phyloP scores from a whole-genome alignment of 2,329 filamentous ascomycete species.

The Fusarium globosum region DNA sequence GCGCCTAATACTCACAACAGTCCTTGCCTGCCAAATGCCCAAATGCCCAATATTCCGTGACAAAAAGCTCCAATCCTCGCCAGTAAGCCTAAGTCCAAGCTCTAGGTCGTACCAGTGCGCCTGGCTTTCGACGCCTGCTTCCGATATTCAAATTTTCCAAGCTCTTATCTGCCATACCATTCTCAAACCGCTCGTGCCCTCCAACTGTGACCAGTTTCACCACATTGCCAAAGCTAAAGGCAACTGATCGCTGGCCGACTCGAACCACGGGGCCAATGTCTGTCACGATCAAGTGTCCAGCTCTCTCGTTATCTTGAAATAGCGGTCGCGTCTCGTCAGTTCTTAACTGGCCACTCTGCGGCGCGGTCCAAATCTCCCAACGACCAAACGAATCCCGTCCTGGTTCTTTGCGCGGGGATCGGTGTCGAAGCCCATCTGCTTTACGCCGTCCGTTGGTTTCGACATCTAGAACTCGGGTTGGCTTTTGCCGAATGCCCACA shows the following conservation, averaged over 20 bases:
- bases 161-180: constrained; percentile 45
- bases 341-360: constrained; percentile 57
- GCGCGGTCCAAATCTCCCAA: constrained; percentile 68
- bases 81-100: constrained; percentile 37
- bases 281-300: constrained; percentile 71
- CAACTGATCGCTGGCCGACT: constrained; percentile 73
- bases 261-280: constrained; percentile 72
- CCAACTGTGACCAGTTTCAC: constrained; percentile 76
- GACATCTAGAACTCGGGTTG: constrained; percentile 27
- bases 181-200: constrained; percentile 71
- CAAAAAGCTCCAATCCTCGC: background rate
- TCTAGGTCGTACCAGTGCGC: constrained; percentile 34
- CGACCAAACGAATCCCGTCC: constrained; percentile 46
- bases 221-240: constrained; percentile 76
- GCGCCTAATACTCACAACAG: background rate
- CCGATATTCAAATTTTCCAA: constrained; percentile 51
- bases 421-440: constrained; percentile 45
- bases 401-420: constrained; percentile 42
- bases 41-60: constrained; percentile 3
- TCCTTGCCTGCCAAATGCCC: constrained; percentile 9
- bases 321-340: constrained; percentile 60
- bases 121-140: constrained; percentile 54
- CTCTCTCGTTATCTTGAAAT: constrained; percentile 53
- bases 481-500: constrained; percentile 69
- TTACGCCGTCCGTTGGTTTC: constrained; percentile 27